These are phyloP conservation scores for Kodamaea arcana DNA, from an alignment of 1,139 yeast species.

Conservation along the genomic window DNA sequence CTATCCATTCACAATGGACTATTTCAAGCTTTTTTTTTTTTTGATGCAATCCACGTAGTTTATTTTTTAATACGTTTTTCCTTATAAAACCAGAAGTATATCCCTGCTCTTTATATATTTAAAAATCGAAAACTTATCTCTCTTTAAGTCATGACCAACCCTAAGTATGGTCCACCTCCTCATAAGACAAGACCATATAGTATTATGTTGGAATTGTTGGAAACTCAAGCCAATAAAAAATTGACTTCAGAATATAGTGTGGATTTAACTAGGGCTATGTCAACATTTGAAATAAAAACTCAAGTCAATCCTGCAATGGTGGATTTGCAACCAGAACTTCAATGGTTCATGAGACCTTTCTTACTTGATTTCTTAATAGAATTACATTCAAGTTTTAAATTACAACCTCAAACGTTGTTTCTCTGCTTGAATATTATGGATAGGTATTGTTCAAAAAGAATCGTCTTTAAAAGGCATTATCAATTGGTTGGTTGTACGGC, in stretches of 20 bases:
- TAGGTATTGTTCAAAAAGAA: conserved; percentile 84
- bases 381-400: conserved; percentile 70
- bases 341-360: conserved; percentile 91
- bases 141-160: not conserved
- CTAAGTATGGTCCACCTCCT: conserved; percentile 44
- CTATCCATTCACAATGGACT: not conserved
- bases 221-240: conserved; percentile 40
- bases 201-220: conserved; percentile 43
- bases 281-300: conserved; percentile 28
- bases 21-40: too few relatives aligned
- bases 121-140: not conserved
- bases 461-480: conserved; percentile 88
- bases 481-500: conserved; percentile 92
- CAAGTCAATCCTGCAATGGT: conserved; percentile 66
- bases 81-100: conserved; percentile 2
- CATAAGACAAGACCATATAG: conserved; percentile 38
- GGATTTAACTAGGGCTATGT: conserved; percentile 28
- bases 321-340: conserved; percentile 86
- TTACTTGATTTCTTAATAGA: conserved; percentile 80
- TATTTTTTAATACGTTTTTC: too few relatives aligned
- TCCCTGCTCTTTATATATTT: not conserved
- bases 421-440: conserved; percentile 80
- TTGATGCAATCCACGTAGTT: not conserved
- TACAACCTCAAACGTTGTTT: conserved; percentile 77
- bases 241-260: conserved; percentile 39